Evolutionary conservation across 129 eudicot species (phyloP).

Genomic region (Oenanthe sinensis): DNA sequence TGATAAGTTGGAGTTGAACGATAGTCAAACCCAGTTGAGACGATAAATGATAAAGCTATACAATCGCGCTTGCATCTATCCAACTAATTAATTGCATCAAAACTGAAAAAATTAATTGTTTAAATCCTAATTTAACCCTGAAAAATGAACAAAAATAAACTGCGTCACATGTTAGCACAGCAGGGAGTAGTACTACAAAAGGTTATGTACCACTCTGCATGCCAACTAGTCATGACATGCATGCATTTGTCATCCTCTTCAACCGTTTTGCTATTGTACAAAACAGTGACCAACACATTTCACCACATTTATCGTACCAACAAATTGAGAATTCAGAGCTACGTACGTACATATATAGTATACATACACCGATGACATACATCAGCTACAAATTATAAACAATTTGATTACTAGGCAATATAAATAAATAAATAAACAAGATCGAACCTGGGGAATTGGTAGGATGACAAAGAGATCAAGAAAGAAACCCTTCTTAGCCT

Average conservation of each 20-base stretch:
- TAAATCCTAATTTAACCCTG: not conserved
- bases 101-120: too few relatives aligned
- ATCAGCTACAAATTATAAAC: not conserved
- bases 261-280: not conserved
- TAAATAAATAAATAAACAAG: not conserved
- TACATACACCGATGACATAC: not conserved
- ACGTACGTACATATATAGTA: not conserved
- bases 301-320: not conserved
- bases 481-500: conserved; percentile 59
- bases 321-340: not conserved
- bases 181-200: not conserved
- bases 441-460: conserved; percentile 77
- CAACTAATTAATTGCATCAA: too few relatives aligned
- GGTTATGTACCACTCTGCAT: conserved; percentile 5
- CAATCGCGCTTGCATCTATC: too few relatives aligned
- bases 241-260: not conserved
- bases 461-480: conserved; percentile 87
- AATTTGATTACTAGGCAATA: not conserved
- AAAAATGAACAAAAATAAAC: not conserved
- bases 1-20: too few relatives aligned
- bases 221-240: conserved; percentile 5
- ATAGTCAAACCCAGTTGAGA: too few relatives aligned
- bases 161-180: not conserved
- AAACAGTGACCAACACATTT: not conserved
- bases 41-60: too few relatives aligned